Base-by-base conservation (phyloP, 1,284 basidiomycete species). In the Tremellales sp. region DNA sequence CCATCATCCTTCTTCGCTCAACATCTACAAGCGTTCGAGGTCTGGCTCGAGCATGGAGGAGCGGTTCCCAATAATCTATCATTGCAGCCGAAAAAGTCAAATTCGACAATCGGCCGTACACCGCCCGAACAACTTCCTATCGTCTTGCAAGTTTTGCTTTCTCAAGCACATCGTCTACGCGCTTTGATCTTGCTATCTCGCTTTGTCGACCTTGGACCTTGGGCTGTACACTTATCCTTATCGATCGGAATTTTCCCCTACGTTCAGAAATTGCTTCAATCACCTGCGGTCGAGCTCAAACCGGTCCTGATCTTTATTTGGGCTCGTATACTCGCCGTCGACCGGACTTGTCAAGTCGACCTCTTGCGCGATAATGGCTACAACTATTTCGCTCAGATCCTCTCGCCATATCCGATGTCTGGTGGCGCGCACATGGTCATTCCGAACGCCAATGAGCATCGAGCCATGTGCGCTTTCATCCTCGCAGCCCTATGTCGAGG, bases 211-310 rank as follows among this genome's bases (percentile, higher is more conserved):
- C 82, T 98, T 2, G 94, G 94, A 0, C 93, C 94, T 5, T 98
- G 94, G 93, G 94, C 96, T 0, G 96, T 98, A 49, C 89, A 97
- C 60, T 83, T 97, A 33, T 92, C 96, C 6, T 80, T 98, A 31
- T 89, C 89, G n/a, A 97, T 98, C 64, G 94, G 94, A 19, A 97
- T 98, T 65, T 98, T 97, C 77, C 96, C 96, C 2, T 98, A 98
- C 68, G 97, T 97, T 40, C 90, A 92, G 55, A 94, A 96, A 66
- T 81, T 98, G 4, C 80, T 98, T 2, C 93, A 96, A 73, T 92
- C 92, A 0, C 92, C 93, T 0, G 90, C 91, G 0, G 85, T 87
- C 56, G 94, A 98, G 66, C 81, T 98, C 25, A 87, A 92, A 45
- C 94, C 96, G 0, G 93, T 98, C n/a, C 80, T 98, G 26, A 97